These are phyloP conservation scores for Bisporella sp. DNA, from an alignment of 2,329 filamentous ascomycete species.

Conservation along the genomic window DNA sequence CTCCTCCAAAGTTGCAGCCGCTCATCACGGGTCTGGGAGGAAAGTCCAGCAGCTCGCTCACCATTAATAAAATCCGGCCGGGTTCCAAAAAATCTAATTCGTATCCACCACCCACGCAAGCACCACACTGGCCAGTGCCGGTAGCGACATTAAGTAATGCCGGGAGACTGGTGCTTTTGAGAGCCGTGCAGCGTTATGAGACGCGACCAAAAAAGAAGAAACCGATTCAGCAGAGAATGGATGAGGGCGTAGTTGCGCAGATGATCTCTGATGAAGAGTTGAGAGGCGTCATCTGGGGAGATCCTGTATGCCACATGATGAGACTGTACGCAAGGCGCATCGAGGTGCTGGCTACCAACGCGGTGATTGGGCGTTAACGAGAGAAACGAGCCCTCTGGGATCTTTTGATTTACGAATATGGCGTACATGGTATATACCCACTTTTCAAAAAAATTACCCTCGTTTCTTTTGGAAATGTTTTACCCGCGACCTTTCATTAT, in stretches of 20 bases:
- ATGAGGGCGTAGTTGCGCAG: constrained; percentile 60
- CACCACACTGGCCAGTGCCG: constrained; percentile 58
- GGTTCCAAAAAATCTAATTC: constrained; percentile 17
- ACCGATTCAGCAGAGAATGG: constrained; percentile 38
- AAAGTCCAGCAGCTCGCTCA: constrained; percentile 17
- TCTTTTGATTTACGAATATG: no score
- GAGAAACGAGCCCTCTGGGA: no score
- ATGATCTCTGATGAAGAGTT: constrained; percentile 62
- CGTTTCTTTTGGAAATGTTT: no score
- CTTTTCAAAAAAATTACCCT: no score
- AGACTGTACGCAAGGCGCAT: constrained; percentile 66
- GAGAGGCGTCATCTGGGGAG: constrained; percentile 68
- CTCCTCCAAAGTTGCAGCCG: constrained; percentile 13
- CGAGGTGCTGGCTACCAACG: constrained; percentile 62
- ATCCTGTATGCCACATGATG: constrained; percentile 77
- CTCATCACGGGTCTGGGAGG: constrained; percentile 3
- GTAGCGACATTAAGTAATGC: constrained; percentile 61
- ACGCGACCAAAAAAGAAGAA: constrained; percentile 36
- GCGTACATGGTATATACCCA: no score
- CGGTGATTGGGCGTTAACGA: constrained; percentile 40
- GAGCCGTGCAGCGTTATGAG: constrained; percentile 38
- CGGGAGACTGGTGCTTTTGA: constrained; percentile 60
- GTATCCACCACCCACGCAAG: constrained; percentile 15
- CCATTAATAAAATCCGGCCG: constrained; percentile 11
- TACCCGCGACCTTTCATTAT: no score